Percentiles rank a stretch among this genome's conserved stretches.
Evolutionary conservation across 345 rosid genomes (phyloP).

Genomic region (Aquilaria malaccensis): DNA sequence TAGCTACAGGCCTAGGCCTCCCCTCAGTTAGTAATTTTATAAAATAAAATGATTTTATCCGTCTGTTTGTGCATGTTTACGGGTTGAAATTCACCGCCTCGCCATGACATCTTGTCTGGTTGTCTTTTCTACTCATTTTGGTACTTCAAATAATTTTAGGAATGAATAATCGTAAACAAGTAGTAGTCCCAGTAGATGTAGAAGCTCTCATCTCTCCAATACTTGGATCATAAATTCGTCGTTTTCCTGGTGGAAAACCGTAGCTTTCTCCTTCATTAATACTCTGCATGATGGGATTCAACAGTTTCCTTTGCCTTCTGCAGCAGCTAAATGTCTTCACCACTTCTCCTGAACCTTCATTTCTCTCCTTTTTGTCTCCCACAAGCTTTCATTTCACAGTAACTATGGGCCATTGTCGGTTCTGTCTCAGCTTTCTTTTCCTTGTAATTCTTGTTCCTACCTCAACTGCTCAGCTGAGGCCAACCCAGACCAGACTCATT

Average conservation of each 20-base stretch:
- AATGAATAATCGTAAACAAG: too few relatives aligned
- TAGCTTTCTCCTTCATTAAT: slow-evolving; percentile 5
- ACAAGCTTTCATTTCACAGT: background rate
- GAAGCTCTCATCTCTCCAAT: too few relatives aligned
- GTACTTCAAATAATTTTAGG: too few relatives aligned
- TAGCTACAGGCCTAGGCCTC: too few relatives aligned
- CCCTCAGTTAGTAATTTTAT: too few relatives aligned
- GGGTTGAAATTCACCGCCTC: too few relatives aligned
- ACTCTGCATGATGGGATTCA: background rate
- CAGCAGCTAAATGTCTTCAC: background rate
- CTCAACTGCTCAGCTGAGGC: slow-evolving; percentile 42
- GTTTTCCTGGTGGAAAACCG: background rate
- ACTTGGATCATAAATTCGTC: slow-evolving; percentile 2
- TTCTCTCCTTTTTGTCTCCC: background rate
- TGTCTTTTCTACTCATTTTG: too few relatives aligned
- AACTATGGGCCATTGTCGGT: slow-evolving; percentile 22
- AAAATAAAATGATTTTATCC: too few relatives aligned
- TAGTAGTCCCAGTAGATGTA: too few relatives aligned
- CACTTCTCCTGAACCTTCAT: background rate
- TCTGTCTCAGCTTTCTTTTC: slow-evolving; percentile 14
- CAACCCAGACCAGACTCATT: slow-evolving; percentile 47
- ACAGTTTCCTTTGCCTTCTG: too few relatives aligned
- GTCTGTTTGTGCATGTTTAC: too few relatives aligned
- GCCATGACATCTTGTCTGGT: too few relatives aligned
- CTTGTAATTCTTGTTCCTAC: slow-evolving; percentile 24